Evolutionary conservation across 2,329 filamentous ascomycete genomes (phyloP), one percentile per base, ranked within the genome.

Genomic region (Nannizziopsis barbatae): DNA sequence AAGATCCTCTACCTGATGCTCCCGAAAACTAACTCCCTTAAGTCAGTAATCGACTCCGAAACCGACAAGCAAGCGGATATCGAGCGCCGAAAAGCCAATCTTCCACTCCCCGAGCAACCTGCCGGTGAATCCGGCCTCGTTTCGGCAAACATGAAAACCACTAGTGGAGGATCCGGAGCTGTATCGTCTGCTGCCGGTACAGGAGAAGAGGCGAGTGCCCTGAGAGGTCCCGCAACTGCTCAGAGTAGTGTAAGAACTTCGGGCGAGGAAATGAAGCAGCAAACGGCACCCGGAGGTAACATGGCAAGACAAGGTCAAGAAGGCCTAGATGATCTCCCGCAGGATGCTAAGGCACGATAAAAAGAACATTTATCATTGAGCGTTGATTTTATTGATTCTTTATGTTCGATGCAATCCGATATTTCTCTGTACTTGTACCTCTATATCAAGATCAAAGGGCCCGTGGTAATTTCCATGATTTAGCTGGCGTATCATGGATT

Each of bases 71-170:
- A 71, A 55, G 71, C 82, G 48, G 71, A 83, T 65, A 83, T 89
- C 61, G 76, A 81, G 45, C 68, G 84, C 65, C 74, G 74, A 60
- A 75, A 82, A 68, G 69, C 80, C 64, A 86, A 87, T 67, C 80
- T 93, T 30, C 84, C 84, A 45, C 77, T 89, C 44, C 86, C 86
- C 14, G 84, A 90, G 1, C 74, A 89, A 56, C 86, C 86, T 17
- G 84, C 84, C 1, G 70, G 68, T n/a, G 69, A 79, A n/a, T 84
- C 83, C 4, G 85, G 92, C 72, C 88, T 80, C 75, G 80, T 89
- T 63, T 86, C 82, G 0, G 72, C 76, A 44, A 84, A 90, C 58
- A 74, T 74, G 30, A 70, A 76, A 53, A 85, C 70, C 49, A 80
- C 85, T 61, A 83, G 86, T 60, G 79, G 85, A 42, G 83, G 83